Evolutionary conservation across 306 rosid species (phyloP).

Genomic region (Cyamopsis tetragonoloba): DNA sequence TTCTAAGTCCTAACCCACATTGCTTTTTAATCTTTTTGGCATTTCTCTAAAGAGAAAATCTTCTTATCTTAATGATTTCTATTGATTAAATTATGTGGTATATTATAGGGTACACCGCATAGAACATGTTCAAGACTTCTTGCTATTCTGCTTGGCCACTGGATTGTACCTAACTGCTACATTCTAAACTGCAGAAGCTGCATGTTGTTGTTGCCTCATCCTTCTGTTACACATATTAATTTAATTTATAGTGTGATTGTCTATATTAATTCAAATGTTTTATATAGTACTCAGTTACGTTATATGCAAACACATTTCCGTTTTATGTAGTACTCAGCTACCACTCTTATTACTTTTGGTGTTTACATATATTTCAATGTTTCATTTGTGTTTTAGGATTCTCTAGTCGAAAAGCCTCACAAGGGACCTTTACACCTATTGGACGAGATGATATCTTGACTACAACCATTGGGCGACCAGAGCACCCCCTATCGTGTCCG

Average conservation of each 20-base stretch:
- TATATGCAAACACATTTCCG: too few species aligned
- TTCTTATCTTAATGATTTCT: conserved; percentile 11
- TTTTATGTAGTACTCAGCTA: too few species aligned
- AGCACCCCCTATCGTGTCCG: not conserved
- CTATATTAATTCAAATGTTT: too few species aligned
- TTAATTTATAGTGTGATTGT: too few species aligned
- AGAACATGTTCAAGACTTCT: not conserved
- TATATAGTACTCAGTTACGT: too few species aligned
- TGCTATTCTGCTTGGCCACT: not conserved
- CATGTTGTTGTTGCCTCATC: too few species aligned
- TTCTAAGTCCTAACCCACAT: conserved; percentile 9
- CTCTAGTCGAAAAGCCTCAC: not conserved
- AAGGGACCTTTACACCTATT: not conserved
- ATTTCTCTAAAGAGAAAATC: conserved; percentile 26
- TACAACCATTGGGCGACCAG: not conserved
- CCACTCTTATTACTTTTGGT: too few species aligned
- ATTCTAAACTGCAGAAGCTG: too few species aligned
- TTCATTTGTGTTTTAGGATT: not conserved
- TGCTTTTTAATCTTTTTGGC: conserved; percentile 47
- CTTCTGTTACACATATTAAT: too few species aligned
- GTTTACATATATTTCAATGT: too few species aligned
- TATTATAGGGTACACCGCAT: not conserved
- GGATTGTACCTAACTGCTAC: too few species aligned
- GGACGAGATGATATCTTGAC: too few species aligned
- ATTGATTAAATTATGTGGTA: not conserved